Conservation (phyloP, 108 stramenopile genomes). For the Nitzschia inconspicua region DNA sequence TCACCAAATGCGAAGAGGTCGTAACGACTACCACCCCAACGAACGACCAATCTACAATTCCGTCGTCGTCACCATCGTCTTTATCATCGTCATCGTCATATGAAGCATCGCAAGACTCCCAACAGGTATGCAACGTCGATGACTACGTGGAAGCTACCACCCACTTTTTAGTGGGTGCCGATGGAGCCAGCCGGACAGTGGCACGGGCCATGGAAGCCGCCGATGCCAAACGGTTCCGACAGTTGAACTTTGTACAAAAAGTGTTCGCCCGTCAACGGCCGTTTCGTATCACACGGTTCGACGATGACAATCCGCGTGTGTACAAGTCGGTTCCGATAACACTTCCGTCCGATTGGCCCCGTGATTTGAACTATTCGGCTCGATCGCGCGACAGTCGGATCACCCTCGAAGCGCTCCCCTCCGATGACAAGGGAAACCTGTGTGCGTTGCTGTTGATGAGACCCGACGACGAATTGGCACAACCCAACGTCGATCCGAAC, state of each 20-base stretch:
- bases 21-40: no score
- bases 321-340: conserved; percentile 76
- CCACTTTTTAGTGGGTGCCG: conserved; percentile 46
- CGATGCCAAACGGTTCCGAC: conserved; percentile 17
- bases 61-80: no score
- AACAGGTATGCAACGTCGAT: conserved; percentile 32
- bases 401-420: conserved; percentile 71
- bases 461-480: conserved; percentile 47
- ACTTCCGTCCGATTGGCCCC: conserved; percentile 39
- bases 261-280: conserved; percentile 16
- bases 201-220: conserved; percentile 44
- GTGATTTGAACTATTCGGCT: conserved; percentile 65
- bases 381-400: conserved; percentile 47
- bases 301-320: conserved; percentile 49
- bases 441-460: conserved; percentile 66
- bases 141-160: conserved; percentile 9
- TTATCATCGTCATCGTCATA: no score
- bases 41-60: no score
- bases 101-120: background rate
- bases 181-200: conserved; percentile 49
- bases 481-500: conserved; percentile 27
- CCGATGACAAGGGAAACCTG: conserved; percentile 40
- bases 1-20: conserved; percentile 4
- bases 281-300: conserved; percentile 36
- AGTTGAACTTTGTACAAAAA: conserved; percentile 16